Evolutionary conservation across 192 early-diverging fungal species (phyloP).

Genomic region (Helicostylum pulchrum): DNA sequence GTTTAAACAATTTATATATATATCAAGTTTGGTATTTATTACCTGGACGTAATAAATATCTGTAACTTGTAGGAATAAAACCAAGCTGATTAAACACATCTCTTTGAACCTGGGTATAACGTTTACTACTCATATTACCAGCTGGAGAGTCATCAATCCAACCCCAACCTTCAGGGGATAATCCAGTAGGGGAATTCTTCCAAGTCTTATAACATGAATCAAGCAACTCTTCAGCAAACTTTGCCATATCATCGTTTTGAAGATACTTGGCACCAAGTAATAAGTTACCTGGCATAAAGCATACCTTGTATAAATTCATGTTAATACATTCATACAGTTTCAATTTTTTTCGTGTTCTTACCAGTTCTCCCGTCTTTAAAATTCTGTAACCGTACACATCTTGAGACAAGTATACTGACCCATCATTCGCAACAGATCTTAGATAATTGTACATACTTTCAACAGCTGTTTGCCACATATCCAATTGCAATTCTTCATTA

Average conservation of each 20-base stretch:
- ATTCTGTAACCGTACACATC: constrained; percentile 1
- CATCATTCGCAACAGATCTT: constrained; percentile 17
- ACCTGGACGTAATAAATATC: constrained; percentile 53
- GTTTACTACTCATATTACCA: neutral
- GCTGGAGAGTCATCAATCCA: constrained; percentile 23
- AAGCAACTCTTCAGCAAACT: constrained; percentile 42
- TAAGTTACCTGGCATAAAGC: constrained; percentile 55
- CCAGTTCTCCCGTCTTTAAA: constrained; percentile 32
- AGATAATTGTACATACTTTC: constrained; percentile 27
- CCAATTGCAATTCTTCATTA: constrained; percentile 27
- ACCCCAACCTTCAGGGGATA: constrained; percentile 46
- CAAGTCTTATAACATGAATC: constrained; percentile 47
- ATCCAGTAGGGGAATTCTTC: constrained; percentile 37
- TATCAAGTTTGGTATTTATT: no score
- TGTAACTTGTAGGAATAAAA: neutral
- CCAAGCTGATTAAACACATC: constrained; percentile 9
- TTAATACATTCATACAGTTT: neutral
- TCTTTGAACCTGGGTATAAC: constrained; percentile 7
- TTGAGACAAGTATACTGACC: constrained; percentile 21
- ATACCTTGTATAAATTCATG: constrained; percentile 13
- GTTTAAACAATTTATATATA: no score
- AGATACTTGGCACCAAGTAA: constrained; percentile 45
- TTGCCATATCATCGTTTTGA: constrained; percentile 26
- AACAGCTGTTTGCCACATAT: constrained; percentile 36
- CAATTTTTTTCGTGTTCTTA: neutral